A percentile compares a stretch with the other conserved stretches of the same genome.
phyloP scores from a whole-genome alignment of 23 red algal species.

The Gracilariopsis chorda region DNA sequence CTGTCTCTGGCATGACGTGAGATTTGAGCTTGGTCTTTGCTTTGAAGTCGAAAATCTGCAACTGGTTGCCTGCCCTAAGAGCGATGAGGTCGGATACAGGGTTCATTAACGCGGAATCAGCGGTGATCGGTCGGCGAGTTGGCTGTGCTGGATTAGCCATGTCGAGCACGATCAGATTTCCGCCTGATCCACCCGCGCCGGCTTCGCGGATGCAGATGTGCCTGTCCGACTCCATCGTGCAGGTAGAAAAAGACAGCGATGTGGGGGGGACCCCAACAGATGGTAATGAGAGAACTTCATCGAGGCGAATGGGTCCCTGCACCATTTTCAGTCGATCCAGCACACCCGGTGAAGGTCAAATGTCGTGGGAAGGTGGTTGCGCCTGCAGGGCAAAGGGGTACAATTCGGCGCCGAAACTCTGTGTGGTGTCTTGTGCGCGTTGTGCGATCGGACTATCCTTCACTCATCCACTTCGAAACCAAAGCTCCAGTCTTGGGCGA shows the following conservation, averaged over 20 bases:
- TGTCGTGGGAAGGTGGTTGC: no score
- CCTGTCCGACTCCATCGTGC: slow-evolving; percentile 97
- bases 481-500: no score
- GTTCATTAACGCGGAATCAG: slow-evolving; percentile 96
- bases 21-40: slow-evolving; percentile 93
- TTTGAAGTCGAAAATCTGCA: slow-evolving; percentile 94
- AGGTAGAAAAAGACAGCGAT: slow-evolving; percentile 81
- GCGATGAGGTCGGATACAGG: slow-evolving; percentile 89
- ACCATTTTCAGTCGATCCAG: slow-evolving; percentile 25
- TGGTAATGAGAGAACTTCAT: slow-evolving; percentile 59
- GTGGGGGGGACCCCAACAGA: slow-evolving; percentile 72
- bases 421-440: no score
- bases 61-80: slow-evolving; percentile 75
- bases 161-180: slow-evolving; percentile 68
- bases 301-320: slow-evolving; percentile 65
- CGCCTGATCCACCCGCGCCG: slow-evolving; percentile 36
- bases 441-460: no score
- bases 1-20: slow-evolving; percentile 70
- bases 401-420: no score
- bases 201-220: slow-evolving; percentile 80
- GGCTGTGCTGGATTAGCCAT: slow-evolving; percentile 66
- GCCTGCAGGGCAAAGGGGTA: no score
- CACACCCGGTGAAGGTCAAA: no score
- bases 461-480: no score
- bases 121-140: slow-evolving; percentile 81